A percentile compares a stretch with the other conserved stretches of the same genome.
Conservation (phyloP, 2,329 filamentous ascomycete species). For the Amylocarpus encephaloides region DNA sequence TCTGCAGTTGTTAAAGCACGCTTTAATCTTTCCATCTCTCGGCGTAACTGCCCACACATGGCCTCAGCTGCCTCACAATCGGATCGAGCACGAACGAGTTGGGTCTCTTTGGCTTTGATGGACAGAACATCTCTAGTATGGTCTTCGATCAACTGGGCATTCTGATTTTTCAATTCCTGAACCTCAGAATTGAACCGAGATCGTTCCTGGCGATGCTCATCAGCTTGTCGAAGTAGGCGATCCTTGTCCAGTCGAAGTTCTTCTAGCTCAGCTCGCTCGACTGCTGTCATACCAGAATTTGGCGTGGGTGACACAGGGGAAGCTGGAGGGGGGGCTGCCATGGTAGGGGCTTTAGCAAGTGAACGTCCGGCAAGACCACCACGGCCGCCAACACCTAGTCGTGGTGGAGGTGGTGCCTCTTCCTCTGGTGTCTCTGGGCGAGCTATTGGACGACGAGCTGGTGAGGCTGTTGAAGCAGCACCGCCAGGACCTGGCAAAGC, state of each 20-base stretch:
- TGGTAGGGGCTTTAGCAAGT: slow-evolving; percentile 60
- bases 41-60: slow-evolving; percentile 72
- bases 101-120: slow-evolving; percentile 97
- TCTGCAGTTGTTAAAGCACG: slow-evolving; percentile 66
- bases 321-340: slow-evolving; percentile 43
- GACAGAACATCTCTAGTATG: slow-evolving; percentile 92
- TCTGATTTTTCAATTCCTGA: slow-evolving; percentile 92
- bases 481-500: slow-evolving; percentile 42
- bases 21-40: slow-evolving; percentile 91
- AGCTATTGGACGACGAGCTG: slow-evolving; percentile 37
- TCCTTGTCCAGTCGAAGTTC: slow-evolving; percentile 83
- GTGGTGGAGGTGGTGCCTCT: slow-evolving; percentile 32
- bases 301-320: slow-evolving; percentile 52
- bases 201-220: slow-evolving; percentile 77
- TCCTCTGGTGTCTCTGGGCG: slow-evolving; percentile 42
- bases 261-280: slow-evolving; percentile 89
- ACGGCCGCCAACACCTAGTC: slow-evolving; percentile 33
- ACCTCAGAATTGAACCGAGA: slow-evolving; percentile 79
- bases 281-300: slow-evolving; percentile 61
- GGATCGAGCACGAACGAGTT: slow-evolving; percentile 83
- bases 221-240: slow-evolving; percentile 63
- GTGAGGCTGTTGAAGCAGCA: slow-evolving; percentile 38
- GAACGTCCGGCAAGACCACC: slow-evolving; percentile 79
- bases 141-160: slow-evolving; percentile 93
- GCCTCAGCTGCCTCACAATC: slow-evolving; percentile 87